Base-by-base conservation (phyloP, 441 rosid genomes). In the Bruguiera hainesii region DNA sequence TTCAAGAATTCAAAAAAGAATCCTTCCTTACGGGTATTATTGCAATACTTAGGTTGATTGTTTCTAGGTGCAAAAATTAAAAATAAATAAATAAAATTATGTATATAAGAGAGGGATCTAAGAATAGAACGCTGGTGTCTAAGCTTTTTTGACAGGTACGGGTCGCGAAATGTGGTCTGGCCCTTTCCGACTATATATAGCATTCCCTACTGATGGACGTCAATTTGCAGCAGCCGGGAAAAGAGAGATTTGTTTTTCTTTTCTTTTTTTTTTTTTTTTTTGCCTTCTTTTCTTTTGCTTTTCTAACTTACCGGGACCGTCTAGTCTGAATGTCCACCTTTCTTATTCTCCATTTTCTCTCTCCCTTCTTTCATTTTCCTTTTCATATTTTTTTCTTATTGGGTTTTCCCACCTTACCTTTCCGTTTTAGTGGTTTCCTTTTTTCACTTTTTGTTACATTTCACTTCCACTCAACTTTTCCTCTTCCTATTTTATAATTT, bases 101-200 rank as follows among this genome's bases (percentile, higher is more conserved):
- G 21, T 9, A 15, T 13, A 57, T 5, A 8, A 7, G 4, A 13
- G 26, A 25, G 10, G 53, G 28, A 56, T 60, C 73, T 57, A 74
- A 76, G 79, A 79, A 69, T 60, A 64, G 72, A 77, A 71, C 30
- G 71, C 63, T 64, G 71, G 70, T 71, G 51, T 35, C 30, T 15
- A 64, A 62, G 72, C 46, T 65, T 69, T 76, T 67, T 61, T 72
- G 80, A 71, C 73, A 71, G 79, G 76, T 42, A 66, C 52, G 76
- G 66, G 26, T 73, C 42, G 60, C 55, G 75, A 66, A 52, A 1
- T 75, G 73, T 33, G 79, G 78, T 29, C 61, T 76, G 69, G 71
- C 69, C 76, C 75, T 70, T 75, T 60, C 42, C 78, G 16, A 71
- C 85, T 74, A 84, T 81, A 64, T 81, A 81, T 79, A 84, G 75